phyloP scores from a whole-genome alignment of 805 yeast species.

The Saccharomycopsis synnaedendra region DNA sequence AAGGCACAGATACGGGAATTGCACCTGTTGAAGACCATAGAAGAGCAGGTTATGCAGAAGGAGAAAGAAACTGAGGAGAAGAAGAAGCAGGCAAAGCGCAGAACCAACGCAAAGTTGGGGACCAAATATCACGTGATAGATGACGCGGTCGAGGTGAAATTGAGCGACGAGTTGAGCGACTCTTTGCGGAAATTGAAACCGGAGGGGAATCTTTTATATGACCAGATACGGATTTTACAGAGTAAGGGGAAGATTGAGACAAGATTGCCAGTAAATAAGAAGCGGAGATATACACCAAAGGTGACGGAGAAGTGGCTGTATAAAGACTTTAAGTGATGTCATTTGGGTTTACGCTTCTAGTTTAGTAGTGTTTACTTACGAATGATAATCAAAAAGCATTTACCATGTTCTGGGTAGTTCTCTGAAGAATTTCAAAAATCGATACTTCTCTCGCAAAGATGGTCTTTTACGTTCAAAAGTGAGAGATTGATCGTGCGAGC shows the following conservation, averaged over 20 bases:
- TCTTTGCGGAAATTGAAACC: conserved; percentile 78
- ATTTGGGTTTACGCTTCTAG: neutral
- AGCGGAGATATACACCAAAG: conserved; percentile 59
- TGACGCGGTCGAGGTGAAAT: conserved; percentile 56
- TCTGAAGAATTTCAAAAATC: too few relatives aligned
- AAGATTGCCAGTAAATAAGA: conserved; percentile 57
- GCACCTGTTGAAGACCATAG: conserved; percentile 31
- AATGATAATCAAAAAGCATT: too few relatives aligned
- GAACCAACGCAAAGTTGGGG: conserved; percentile 29
- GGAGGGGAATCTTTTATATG: conserved; percentile 80
- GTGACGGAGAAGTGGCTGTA: conserved; percentile 88
- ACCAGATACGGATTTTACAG: conserved; percentile 73
- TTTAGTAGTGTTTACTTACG: too few relatives aligned
- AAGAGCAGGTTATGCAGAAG: conserved; percentile 20
- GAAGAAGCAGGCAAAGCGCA: conserved; percentile 18
- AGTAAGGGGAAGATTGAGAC: conserved; percentile 80
- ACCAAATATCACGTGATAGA: conserved; percentile 36
- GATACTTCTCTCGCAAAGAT: too few relatives aligned
- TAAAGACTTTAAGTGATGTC: conserved; percentile 64
- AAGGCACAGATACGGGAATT: conserved; percentile 53
- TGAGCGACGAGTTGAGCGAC: conserved; percentile 80
- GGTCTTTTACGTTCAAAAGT: too few relatives aligned
- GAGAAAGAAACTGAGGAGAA: conserved; percentile 16
- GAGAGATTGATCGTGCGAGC: too few relatives aligned
- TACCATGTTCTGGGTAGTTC: too few relatives aligned